Evolutionary conservation across 495 filamentous ascomycete species (phyloP), one percentile per base, ranked within the genome.

Genomic region (Talaromyces borbonicus): DNA sequence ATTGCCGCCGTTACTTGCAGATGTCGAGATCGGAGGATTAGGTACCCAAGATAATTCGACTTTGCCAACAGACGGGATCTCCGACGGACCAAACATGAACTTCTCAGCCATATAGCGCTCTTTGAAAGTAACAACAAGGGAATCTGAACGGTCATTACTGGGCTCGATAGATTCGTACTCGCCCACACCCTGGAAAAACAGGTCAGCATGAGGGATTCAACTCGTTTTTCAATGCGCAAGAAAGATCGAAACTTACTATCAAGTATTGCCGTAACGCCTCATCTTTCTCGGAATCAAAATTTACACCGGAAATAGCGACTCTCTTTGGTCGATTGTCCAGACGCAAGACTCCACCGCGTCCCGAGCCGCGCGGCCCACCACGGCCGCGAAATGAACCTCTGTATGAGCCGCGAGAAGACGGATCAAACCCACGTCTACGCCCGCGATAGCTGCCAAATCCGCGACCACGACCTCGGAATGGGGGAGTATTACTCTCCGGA

Each of bases 41-140:
- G 73, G 58, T 30, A 83, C 71, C 92, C 92, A 98, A 11, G 73
- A 57, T 18, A 88, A 64, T 42, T 92, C 81, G 19, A 94, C 69
- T 48, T 84, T 82, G 32, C 85, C 88, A 19, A 94, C 72, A 12
- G 75, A 74, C 2, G 86, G 80, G 43, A 95, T 83, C 37, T 80
- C 71, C 45, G 75, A 77, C 4, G 75, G 62, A 31, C 75, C 68
- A 60, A 79, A 78, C 68, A 87, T 80, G 59, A 90, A 85, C 56
- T 84, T 85, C 63, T 96, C 90, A 11, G 90, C 92, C 5, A 84
- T 83, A 54, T 83, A 89, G 32, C 92, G 83, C 54, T 98, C 87
- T 52, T 85, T 89, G 61, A 97, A 98, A 2, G 76, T 76, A 45
- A 97, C 75, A 59, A 85, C 50, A 59, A 84, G 57, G 19, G 73